phyloP scores from a whole-genome alignment of 768 basidiomycete genomes.

The Tylopilus plumbeoviolaceoides region DNA sequence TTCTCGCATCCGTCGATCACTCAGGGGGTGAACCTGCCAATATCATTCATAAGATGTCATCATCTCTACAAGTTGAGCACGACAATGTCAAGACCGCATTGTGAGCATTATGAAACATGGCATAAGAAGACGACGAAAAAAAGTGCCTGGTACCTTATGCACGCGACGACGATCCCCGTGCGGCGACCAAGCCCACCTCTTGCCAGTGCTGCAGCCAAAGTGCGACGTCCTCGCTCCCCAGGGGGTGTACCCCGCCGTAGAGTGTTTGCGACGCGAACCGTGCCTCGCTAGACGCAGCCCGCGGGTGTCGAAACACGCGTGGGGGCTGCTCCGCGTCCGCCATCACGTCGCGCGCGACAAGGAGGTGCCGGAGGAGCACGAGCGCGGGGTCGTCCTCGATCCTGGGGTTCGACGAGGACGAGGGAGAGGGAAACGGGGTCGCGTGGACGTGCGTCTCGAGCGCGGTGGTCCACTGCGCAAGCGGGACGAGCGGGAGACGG shows the following conservation, averaged over 20 bases:
- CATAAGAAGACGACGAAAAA: not conserved
- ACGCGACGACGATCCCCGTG: not conserved
- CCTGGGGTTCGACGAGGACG: not conserved
- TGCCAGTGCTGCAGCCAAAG: slow-evolving; percentile 11
- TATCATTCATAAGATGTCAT: not conserved
- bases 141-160: not conserved
- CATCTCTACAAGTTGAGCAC: not conserved
- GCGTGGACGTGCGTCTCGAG: slow-evolving; percentile 5
- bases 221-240: slow-evolving; percentile 4
- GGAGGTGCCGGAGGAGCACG: slow-evolving; percentile 1
- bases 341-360: not conserved
- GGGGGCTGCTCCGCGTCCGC: not conserved
- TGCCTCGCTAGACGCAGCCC: slow-evolving; percentile 1
- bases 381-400: slow-evolving; percentile 7
- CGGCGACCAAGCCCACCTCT: not conserved
- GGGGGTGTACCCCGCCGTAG: not conserved
- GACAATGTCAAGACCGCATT: not conserved
- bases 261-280: slow-evolving; percentile 11
- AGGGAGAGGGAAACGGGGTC: not conserved
- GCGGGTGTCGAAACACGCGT: slow-evolving; percentile 3
- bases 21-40: not conserved
- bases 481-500: slow-evolving; percentile 6
- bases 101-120: not conserved
- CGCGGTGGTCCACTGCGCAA: slow-evolving; percentile 10
- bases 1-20: not conserved